Percentiles rank a stretch among this genome's conserved stretches.
phyloP scores from a whole-genome alignment of 1,284 basidiomycete genomes.

The Moesziomyces sp. region DNA sequence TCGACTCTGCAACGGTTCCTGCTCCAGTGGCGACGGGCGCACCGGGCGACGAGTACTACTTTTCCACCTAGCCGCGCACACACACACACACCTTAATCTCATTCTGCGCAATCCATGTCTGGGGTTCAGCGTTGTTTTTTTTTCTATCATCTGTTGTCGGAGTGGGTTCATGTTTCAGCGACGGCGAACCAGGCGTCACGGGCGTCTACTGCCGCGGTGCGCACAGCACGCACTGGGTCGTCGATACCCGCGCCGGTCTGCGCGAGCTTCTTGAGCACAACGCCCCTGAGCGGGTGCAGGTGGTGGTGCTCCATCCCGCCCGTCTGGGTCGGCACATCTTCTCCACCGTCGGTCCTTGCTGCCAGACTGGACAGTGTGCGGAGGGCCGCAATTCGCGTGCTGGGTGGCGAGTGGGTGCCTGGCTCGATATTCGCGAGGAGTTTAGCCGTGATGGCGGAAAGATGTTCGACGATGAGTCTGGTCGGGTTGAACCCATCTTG shows the following conservation, averaged over 20 bases:
- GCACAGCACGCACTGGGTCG: slow-evolving; percentile 51
- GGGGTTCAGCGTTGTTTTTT: neutral
- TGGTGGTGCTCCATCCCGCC: slow-evolving; percentile 31
- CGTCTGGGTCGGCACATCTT: slow-evolving; percentile 70
- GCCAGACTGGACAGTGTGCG: slow-evolving; percentile 79
- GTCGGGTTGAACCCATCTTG: slow-evolving; percentile 6
- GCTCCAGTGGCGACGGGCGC: slow-evolving; percentile 5
- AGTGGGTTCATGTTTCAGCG: slow-evolving; percentile 11
- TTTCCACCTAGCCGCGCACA: slow-evolving; percentile 15
- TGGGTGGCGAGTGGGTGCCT: slow-evolving; percentile 68
- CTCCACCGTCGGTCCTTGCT: slow-evolving; percentile 81
- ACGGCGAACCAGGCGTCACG: slow-evolving; percentile 56
- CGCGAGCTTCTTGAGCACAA: slow-evolving; percentile 80
- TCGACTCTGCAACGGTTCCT: neutral
- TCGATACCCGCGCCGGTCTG: slow-evolving; percentile 50
- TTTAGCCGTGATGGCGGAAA: slow-evolving; percentile 36
- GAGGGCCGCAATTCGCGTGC: slow-evolving; percentile 80
- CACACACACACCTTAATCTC: slow-evolving; percentile 1
- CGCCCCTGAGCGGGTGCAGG: slow-evolving; percentile 19
- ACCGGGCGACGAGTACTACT: slow-evolving; percentile 32
- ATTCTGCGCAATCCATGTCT: neutral
- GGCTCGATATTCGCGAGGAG: slow-evolving; percentile 34
- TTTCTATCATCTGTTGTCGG: neutral
- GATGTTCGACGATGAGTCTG: slow-evolving; percentile 20
- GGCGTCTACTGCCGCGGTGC: slow-evolving; percentile 58